Evolutionary conservation across 2,329 filamentous ascomycete species (phyloP).

Genomic region (Colletotrichum sp.): DNA sequence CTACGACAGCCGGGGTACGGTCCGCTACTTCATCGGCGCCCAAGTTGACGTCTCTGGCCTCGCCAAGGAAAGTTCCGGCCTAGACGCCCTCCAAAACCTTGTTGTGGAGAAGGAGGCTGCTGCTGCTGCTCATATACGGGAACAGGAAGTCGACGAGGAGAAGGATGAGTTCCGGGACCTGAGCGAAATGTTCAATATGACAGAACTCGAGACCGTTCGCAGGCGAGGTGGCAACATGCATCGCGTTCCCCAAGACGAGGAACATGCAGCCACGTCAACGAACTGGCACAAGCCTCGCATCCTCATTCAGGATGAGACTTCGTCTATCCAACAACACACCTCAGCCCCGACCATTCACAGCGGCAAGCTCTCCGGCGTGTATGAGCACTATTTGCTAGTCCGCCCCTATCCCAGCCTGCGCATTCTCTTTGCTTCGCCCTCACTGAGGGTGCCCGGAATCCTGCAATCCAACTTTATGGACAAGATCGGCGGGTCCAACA

Average conservation of each 20-base stretch:
- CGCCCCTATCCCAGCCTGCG: constrained; percentile 69
- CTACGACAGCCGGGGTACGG: constrained; percentile 68
- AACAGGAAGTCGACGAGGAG: constrained; percentile 10
- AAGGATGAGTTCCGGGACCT: constrained; percentile 68
- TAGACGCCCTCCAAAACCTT: constrained; percentile 64
- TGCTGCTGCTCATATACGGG: constrained; percentile 31
- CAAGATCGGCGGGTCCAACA: constrained; percentile 54
- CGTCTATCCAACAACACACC: constrained; percentile 20
- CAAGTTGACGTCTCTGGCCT: constrained; percentile 75
- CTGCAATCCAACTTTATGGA: constrained; percentile 64
- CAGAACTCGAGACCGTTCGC: constrained; percentile 69
- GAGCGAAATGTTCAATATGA: constrained; percentile 71
- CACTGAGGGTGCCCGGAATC: constrained; percentile 70
- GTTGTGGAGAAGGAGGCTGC: constrained; percentile 34
- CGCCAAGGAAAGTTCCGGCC: constrained; percentile 68
- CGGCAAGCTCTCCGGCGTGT: constrained; percentile 45
- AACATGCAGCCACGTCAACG: constrained; percentile 34
- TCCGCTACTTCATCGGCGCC: constrained; percentile 73
- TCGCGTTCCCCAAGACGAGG: constrained; percentile 46
- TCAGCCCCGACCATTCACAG: constrained; percentile 14
- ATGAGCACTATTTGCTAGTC: constrained; percentile 67
- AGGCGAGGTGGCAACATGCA: constrained; percentile 70
- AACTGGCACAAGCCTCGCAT: constrained; percentile 45
- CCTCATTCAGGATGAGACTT: constrained; percentile 41
- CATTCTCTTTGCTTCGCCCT: constrained; percentile 73